Evolutionary conservation across 1,284 basidiomycete species (phyloP).

Genomic region (Ustilago vetiveriae): DNA sequence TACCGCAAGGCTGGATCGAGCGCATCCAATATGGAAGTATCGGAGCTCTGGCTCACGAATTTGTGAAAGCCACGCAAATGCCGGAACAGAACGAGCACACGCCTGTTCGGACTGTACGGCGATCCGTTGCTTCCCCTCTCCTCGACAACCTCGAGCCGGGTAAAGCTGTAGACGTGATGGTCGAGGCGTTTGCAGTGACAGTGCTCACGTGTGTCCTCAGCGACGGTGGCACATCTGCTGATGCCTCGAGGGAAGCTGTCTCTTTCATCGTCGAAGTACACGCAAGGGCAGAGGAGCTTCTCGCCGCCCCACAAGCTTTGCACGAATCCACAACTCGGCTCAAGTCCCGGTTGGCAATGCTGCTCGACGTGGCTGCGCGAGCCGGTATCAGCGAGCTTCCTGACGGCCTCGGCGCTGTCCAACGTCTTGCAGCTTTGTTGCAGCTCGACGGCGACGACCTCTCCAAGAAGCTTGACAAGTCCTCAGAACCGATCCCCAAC

Average conservation of each 20-base stretch:
- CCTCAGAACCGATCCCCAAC: constrained; percentile 3
- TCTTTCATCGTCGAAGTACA: constrained; percentile 19
- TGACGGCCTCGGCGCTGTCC: constrained; percentile 2
- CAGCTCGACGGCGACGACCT: constrained; percentile 12
- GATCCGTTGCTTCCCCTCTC: constrained; percentile 15
- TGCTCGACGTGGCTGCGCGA: constrained; percentile 20
- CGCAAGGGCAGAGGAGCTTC: constrained; percentile 9
- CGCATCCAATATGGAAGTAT: constrained; percentile 53
- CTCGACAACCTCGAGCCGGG: not conserved
- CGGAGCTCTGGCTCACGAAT: constrained; percentile 60
- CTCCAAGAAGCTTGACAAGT: constrained; percentile 1
- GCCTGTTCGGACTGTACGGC: not conserved
- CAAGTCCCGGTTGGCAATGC: constrained; percentile 17
- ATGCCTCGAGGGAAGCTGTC: not conserved
- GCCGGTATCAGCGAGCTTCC: constrained; percentile 11
- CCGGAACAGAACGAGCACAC: constrained; percentile 5
- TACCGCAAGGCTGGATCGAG: constrained; percentile 49
- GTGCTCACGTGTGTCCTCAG: constrained; percentile 13
- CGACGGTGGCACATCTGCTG: not conserved
- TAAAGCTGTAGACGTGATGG: not conserved
- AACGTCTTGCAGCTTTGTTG: constrained; percentile 2
- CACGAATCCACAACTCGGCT: constrained; percentile 1
- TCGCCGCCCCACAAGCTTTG: not conserved
- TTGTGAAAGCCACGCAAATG: constrained; percentile 59
- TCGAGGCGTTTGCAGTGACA: constrained; percentile 18